Base-by-base conservation (phyloP, 2,329 filamentous ascomycete species). In the Endoconidiophora polonica region DNA sequence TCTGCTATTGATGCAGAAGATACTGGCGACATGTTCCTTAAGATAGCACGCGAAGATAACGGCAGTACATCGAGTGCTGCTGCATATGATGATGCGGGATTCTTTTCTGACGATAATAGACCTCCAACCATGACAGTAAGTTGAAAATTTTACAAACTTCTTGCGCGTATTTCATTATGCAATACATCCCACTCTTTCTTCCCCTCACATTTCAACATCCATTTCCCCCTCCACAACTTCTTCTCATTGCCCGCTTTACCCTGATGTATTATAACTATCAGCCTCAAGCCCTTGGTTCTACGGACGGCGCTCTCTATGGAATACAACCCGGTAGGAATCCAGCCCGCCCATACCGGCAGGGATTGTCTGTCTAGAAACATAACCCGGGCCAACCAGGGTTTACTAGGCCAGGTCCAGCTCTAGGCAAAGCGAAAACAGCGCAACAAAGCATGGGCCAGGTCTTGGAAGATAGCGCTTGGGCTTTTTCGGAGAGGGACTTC, bases 21-120 rank as follows among this genome's bases (percentile, higher is more conserved):
- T 55, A 73, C 68, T 3, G 72, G 72, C 38, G 75, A 79, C 55
- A 64, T 78, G 39, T 79, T 78, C 55, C 67, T 79, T 53, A 71
- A 66, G 49, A 77, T 79, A 53, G 74, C 75, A 10, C 66, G 70
- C 9, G 73, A 78, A 52, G 73, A 77, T 54, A 56, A 67, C 12
- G 46, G 46, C 24, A 66, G 64, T 44, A 67, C 65, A 46, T 57
- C 59, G 16, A 54, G 58, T 6, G 64, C 67, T 41, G 62, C 61
- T 40, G 57, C 59, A 23, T 56, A 54, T 4, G 61, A 62, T 22
- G 62, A 62, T 47, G 58, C 56, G 12, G 43, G 50, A 7, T 49
- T 52, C 23, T 52, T 52, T 22, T 52, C 50, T 5, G 50, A 52
- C 22, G 50, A 52, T 22, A 42, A 52, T n/a, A 38, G 42, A 36